These are phyloP conservation scores for Tetracladium setigerum DNA, from an alignment of 495 filamentous ascomycete genomes.

Conservation along the genomic window DNA sequence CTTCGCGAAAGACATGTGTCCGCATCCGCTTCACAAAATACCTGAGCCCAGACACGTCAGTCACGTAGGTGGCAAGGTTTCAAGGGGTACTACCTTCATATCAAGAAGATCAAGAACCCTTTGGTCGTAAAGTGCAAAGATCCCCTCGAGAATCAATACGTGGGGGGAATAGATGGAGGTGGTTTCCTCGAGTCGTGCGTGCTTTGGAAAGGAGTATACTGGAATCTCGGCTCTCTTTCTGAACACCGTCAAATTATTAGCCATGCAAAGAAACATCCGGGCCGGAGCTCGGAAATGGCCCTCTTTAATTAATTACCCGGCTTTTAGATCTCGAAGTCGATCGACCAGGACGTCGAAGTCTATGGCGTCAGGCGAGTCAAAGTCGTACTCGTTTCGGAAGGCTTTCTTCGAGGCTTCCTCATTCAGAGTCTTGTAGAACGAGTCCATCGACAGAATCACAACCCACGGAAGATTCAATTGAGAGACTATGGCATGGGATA, in stretches of 20 bases:
- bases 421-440: conserved; percentile 84
- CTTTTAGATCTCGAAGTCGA: conserved; percentile 74
- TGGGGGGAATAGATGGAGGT: conserved; percentile 92
- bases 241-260: conserved; percentile 8
- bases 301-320: conserved; percentile 54
- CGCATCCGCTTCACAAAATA: conserved; percentile 93
- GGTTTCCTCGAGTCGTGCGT: conserved; percentile 70
- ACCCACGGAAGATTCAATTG: conserved; percentile 94
- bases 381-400: conserved; percentile 88
- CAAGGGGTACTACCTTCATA: conserved; percentile 57
- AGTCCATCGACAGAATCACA: conserved; percentile 95
- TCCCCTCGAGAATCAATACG: conserved; percentile 91
- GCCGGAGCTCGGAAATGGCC: not conserved
- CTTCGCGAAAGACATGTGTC: conserved; percentile 89
- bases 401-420: conserved; percentile 67
- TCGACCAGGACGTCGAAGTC: conserved; percentile 88
- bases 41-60: conserved; percentile 32
- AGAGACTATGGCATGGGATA: conserved; percentile 84
- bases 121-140: conserved; percentile 86
- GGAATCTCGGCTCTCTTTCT: conserved; percentile 92
- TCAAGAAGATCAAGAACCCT: conserved; percentile 82
- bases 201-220: conserved; percentile 90
- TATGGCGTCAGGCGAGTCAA: conserved; percentile 89
- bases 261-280: conserved; percentile 1
- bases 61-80: not conserved